A percentile compares a stretch with the other conserved stretches of the same genome.
Evolutionary conservation across 2,329 filamentous ascomycete genomes (phyloP).

Genomic region (Neophaeococcomyces mojaviensis): DNA sequence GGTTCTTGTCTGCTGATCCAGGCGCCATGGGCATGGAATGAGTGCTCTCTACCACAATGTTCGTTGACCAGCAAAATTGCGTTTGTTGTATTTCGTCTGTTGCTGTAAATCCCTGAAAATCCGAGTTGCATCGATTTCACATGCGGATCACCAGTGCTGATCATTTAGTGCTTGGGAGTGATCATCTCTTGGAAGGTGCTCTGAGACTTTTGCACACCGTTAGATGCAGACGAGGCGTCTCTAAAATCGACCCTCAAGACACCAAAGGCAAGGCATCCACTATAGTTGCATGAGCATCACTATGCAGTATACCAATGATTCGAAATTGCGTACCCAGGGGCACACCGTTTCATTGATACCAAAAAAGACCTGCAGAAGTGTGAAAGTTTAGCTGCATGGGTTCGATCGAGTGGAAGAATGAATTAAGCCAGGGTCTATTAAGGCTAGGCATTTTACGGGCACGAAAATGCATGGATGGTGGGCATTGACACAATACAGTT

Average conservation of each 20-base stretch:
- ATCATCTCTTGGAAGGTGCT: too few species aligned
- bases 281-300: not conserved
- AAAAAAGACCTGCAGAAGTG: constrained; percentile 1
- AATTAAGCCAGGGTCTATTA: not conserved
- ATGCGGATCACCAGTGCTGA: too few species aligned
- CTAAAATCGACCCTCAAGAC: not conserved
- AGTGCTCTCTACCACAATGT: not conserved
- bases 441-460: constrained; percentile 1
- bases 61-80: not conserved
- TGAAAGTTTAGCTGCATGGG: not conserved
- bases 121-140: too few species aligned
- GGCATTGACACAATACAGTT: not conserved
- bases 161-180: too few species aligned
- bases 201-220: not conserved
- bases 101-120: not conserved
- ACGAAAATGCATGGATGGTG: too few species aligned
- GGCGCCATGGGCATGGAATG: constrained; percentile 2
- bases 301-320: not conserved
- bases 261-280: not conserved
- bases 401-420: not conserved
- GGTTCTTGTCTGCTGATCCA: not conserved
- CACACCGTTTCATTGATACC: not conserved
- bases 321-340: constrained; percentile 2
- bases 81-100: not conserved
- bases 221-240: not conserved